A percentile compares a stretch with the other conserved stretches of the same genome.
Conservation (phyloP, 768 basidiomycete genomes). For the Crepidotus variabilis region DNA sequence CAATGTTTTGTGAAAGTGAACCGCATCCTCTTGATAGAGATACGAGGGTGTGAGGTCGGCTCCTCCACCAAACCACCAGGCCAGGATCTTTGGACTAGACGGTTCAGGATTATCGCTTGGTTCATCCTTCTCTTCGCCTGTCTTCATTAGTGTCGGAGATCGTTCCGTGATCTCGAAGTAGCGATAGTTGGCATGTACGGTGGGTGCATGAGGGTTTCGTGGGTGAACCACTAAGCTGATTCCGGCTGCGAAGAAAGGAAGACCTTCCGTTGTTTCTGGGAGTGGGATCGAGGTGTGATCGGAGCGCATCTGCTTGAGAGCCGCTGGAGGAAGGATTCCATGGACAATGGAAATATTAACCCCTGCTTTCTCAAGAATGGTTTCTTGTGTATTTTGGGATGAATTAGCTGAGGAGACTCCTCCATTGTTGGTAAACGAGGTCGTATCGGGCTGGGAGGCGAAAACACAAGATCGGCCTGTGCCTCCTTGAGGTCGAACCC, state of each 20-base stretch:
- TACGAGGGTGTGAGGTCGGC: conserved; percentile 93
- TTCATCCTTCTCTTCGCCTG: conserved; percentile 18
- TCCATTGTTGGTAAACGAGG: conserved; percentile 25
- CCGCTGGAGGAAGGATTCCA: conserved; percentile 81
- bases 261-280: conserved; percentile 52
- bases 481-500: conserved; percentile 72
- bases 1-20: conserved; percentile 81
- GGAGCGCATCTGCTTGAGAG: conserved; percentile 92
- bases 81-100: conserved; percentile 50
- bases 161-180: conserved; percentile 90
- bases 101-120: conserved; percentile 20
- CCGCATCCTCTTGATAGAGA: conserved; percentile 81
- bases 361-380: conserved; percentile 90
- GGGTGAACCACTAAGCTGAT: conserved; percentile 94
- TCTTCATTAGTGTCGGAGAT: not conserved
- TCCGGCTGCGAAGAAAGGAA: conserved; percentile 94
- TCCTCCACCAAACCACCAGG: conserved; percentile 99
- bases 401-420: conserved; percentile 10
- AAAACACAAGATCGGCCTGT: conserved; percentile 84
- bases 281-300: conserved; percentile 80
- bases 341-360: conserved; percentile 94
- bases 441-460: conserved; percentile 31
- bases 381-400: conserved; percentile 14
- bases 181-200: conserved; percentile 94
- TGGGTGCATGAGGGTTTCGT: conserved; percentile 88